Percentiles rank a stretch among this genome's conserved stretches.
phyloP scores from a whole-genome alignment of 768 basidiomycete genomes.

The Hydnomerulius pinastri region DNA sequence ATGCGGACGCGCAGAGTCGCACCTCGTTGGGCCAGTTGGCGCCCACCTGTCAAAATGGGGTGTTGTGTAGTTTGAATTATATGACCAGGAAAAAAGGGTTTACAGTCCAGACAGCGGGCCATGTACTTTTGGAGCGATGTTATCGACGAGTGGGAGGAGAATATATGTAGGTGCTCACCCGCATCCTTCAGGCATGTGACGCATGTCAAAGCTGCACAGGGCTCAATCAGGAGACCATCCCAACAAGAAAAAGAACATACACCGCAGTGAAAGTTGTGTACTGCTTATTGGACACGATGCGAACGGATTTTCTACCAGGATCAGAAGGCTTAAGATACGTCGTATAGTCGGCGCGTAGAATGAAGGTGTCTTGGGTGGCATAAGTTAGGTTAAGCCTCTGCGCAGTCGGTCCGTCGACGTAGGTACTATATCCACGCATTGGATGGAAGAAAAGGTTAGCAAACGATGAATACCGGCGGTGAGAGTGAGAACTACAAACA shows the following conservation, averaged over 20 bases:
- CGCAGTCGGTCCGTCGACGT: constrained; percentile 28
- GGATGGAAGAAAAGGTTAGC: background rate
- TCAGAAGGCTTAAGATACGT: constrained; percentile 21
- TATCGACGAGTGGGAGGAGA: background rate
- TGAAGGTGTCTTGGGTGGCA: constrained; percentile 24
- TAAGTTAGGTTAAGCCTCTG: constrained; percentile 32
- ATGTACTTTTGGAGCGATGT: constrained; percentile 16
- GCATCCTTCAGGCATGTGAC: constrained; percentile 34
- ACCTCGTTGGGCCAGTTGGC: constrained; percentile 21
- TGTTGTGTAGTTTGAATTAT: no score
- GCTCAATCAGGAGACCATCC: background rate
- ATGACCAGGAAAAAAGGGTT: background rate
- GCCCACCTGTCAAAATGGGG: constrained; percentile 11
- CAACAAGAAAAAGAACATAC: constrained; percentile 11
- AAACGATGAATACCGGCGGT: background rate
- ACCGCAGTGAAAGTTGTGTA: constrained; percentile 19
- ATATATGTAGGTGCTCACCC: constrained; percentile 16
- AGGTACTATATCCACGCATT: constrained; percentile 18
- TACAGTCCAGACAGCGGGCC: constrained; percentile 29
- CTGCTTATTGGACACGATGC: constrained; percentile 25
- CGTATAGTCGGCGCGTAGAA: constrained; percentile 32
- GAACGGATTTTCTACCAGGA: constrained; percentile 32
- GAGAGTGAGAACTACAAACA: constrained; percentile 44
- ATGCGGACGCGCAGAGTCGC: background rate
- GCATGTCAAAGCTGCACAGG: constrained; percentile 28